Evolutionary conservation across 139 green algal genomes (phyloP), one percentile per base, ranked within the genome.

Genomic region (Nannochloris sp.): DNA sequence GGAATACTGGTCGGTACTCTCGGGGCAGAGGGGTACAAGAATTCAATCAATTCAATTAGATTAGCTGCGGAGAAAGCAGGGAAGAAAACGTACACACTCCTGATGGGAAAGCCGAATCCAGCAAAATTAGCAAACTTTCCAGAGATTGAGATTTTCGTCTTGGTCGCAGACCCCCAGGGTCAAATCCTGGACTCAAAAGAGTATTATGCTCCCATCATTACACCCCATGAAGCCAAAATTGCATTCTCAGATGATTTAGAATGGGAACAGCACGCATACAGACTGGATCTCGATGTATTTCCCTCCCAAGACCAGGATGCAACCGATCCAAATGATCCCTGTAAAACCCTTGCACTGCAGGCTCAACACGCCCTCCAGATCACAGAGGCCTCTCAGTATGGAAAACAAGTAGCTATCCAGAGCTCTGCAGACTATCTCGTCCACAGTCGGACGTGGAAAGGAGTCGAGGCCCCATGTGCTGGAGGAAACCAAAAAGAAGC

Each of bases 61-160:
- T 2, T 23, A 3, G 49, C 86, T 36, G 80, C 82, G 2, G 59
- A 66, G 23, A 56, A 48, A 17, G 85, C 89, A 1, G 89, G 82
- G 57, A 95, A 95, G 75, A 90, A 88, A 66, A 79, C 76, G 0
- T 96, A 96, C 80, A 94, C 85, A 10, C 56, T 96, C 28, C 74
- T 95, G 6, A 85, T 96, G 71, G 92, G 91, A 25, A 93, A 91
- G 65, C 87, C 87, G 46, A 95, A 75, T 65, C 90, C 91, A 10
- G 84, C 85, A 60, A 98, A 98, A 82, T 82, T 98, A 61, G 91
- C 90, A 51, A 98, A 98, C 70, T 97, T 97, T 62, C 89, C 89
- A 5, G 92, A 98, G 73, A 77, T 89, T n/a, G 81, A 87, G n/a
- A 71, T 77, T 23, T 81, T 72, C 65, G 68, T 84, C 30, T 20